phyloP scores from a whole-genome alignment of 1,284 basidiomycete species.

The Cryptococcus wingfieldii region DNA sequence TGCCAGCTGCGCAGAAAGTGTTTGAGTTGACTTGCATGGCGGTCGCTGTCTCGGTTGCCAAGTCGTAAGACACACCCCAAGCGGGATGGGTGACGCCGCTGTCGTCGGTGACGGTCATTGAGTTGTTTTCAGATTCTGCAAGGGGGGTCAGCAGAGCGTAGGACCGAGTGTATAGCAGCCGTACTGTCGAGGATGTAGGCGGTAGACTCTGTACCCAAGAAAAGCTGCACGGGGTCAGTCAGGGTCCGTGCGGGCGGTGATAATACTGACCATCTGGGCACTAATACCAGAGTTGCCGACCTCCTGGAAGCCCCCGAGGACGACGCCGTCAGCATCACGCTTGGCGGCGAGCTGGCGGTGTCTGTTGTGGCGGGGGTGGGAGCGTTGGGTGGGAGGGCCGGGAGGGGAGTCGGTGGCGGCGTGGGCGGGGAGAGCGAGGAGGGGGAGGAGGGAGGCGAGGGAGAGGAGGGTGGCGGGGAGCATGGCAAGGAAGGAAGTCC shows the following conservation, averaged over 20 bases:
- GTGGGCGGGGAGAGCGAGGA: constrained; percentile 8
- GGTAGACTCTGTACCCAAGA: constrained; percentile 39
- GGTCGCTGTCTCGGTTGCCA: constrained; percentile 48
- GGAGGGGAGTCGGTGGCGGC: constrained; percentile 2
- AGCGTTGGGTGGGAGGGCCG: constrained; percentile 2
- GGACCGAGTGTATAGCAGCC: background rate
- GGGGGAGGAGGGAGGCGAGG: constrained; percentile 2
- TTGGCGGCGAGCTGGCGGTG: constrained; percentile 1
- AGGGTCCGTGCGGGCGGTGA: background rate
- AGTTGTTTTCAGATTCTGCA: constrained; percentile 58
- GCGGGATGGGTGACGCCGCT: constrained; percentile 39
- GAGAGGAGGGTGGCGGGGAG: background rate
- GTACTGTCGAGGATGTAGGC: constrained; percentile 52
- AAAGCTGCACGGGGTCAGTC: background rate
- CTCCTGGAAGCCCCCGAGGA: constrained; percentile 35
- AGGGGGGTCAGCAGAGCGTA: background rate
- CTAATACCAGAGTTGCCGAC: constrained; percentile 48
- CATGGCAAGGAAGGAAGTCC: background rate
- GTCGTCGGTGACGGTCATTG: constrained; percentile 53
- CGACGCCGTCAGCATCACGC: constrained; percentile 6
- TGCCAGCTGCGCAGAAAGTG: constrained; percentile 63
- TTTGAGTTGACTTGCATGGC: constrained; percentile 72
- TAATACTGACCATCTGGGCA: constrained; percentile 41
- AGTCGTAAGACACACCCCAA: constrained; percentile 52
- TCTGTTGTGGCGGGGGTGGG: constrained; percentile 20